Base-by-base conservation (phyloP, 177 flowering plant species). In the Telopea speciosissima region DNA sequence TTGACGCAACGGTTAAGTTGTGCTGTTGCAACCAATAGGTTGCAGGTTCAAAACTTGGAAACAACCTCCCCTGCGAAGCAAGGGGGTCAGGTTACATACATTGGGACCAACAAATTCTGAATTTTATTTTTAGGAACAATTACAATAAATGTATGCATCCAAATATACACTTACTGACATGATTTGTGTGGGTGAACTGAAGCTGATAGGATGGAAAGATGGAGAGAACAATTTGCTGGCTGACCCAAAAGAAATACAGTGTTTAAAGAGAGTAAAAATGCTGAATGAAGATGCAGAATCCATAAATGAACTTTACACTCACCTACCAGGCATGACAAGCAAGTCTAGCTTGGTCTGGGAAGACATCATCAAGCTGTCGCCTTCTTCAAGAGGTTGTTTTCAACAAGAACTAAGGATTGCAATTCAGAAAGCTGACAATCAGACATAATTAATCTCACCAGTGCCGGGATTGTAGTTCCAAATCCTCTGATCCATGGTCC, bases 121-220 rank as follows among this genome's bases (percentile, higher is more conserved):
- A 52, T 52, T 52, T 52, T 1, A 14, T 28, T 52, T 1, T 19
- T 52, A 36, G 40, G 0, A 36, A 36, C 40, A 36, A 8, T 36
- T 3, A 36, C 40, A 3, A 28, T 28, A 28, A n/a, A n/a, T n/a
- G 33, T 8, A 36, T 36, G 40, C 40, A 19, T n/a, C n/a, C 61
- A n/a, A 58, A 58, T 58, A 13, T 52, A 52, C n/a, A 52, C n/a
- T 21, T 0, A 16, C 24, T 58, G 61, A 58, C 9, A 24, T 14
- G 16, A 23, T 12, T 67, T 1, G 19, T 44, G 16, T 67, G 52
- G 64, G 65, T 72, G 31, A 28, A 28, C 31, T 28, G 31, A 45
- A 95, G 99, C 70, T 95, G 84, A 93, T 95, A 83, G 99, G 95
- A 76, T 88, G 92, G 99, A 95, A 95, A 78, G 99, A 95, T 33